Evolutionary conservation across 176 grass and related monocot species (phyloP).

Genomic region (Sorghum bicolor): DNA sequence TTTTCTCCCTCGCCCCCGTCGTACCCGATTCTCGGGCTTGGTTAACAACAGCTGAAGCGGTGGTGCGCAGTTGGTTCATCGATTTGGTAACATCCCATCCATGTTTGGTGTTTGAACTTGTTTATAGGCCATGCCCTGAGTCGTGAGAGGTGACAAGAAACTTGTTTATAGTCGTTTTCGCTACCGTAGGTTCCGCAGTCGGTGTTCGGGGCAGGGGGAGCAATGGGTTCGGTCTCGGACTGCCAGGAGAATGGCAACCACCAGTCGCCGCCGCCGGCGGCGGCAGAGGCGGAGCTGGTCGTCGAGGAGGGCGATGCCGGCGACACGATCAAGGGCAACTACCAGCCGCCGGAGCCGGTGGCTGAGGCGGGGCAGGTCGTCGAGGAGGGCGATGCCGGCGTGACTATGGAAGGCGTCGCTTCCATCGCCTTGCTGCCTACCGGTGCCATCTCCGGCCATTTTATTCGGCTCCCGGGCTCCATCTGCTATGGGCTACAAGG

Average conservation of each 20-base stretch:
- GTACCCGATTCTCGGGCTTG: not conserved
- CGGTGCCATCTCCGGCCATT: no score
- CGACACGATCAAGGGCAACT: constrained; percentile 37
- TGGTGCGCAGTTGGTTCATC: not conserved
- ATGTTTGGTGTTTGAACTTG: not conserved
- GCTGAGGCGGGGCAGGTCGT: not conserved
- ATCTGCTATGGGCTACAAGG: constrained; percentile 93
- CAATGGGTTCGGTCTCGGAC: constrained; percentile 28
- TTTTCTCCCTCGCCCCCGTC: not conserved
- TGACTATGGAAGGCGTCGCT: constrained; percentile 83
- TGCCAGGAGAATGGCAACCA: constrained; percentile 9
- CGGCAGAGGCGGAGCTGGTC: not conserved
- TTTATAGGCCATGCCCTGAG: not conserved
- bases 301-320: constrained; percentile 34
- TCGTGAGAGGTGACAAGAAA: no score
- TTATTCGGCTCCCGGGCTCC: no score
- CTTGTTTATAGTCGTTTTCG: not conserved
- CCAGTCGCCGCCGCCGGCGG: not conserved
- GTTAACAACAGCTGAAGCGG: not conserved
- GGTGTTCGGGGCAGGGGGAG: not conserved
- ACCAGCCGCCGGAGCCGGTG: not conserved
- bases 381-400: constrained; percentile 33
- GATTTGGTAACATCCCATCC: not conserved
- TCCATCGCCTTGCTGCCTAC: constrained; percentile 28
- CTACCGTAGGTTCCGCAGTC: not conserved